A percentile compares a stretch with the other conserved stretches of the same genome.
phyloP scores from a whole-genome alignment of 345 rosid genomes.

The Populus euphratica region DNA sequence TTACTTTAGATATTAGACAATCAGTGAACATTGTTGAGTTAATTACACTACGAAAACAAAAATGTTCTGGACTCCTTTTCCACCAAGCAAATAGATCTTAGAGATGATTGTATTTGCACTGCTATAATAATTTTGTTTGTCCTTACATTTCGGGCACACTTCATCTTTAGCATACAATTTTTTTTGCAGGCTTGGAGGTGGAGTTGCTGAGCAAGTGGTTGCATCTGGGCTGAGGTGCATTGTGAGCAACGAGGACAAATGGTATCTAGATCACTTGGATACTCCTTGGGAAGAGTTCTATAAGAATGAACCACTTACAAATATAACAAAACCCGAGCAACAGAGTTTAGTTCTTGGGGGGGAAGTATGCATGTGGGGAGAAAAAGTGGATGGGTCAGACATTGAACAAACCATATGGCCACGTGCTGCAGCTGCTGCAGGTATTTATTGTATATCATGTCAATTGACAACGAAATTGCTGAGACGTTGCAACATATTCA shows the following conservation, averaged over 20 bases:
- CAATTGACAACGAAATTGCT: background rate
- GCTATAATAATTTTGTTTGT: background rate
- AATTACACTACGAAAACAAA: too few species aligned
- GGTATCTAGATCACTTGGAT: constrained; percentile 70
- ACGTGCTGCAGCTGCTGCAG: constrained; percentile 82
- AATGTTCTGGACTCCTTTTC: background rate
- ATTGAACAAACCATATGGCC: constrained; percentile 84
- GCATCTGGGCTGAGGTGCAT: constrained; percentile 63
- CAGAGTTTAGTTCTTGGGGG: constrained; percentile 67
- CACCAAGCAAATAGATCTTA: too few species aligned
- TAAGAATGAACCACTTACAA: constrained; percentile 52
- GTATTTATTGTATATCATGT: constrained; percentile 23
- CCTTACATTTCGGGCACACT: background rate
- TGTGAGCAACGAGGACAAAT: constrained; percentile 72
- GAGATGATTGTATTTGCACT: background rate
- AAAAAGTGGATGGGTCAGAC: constrained; percentile 47
- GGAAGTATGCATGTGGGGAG: constrained; percentile 86
- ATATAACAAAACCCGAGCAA: constrained; percentile 36
- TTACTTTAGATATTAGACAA: too few species aligned
- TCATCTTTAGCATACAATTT: constrained; percentile 5
- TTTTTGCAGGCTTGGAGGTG: constrained; percentile 55
- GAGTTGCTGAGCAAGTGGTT: constrained; percentile 58
- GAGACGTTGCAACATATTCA: background rate
- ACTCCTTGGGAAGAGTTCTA: constrained; percentile 56
- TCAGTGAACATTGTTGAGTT: too few species aligned